phyloP scores from a whole-genome alignment of 2,329 filamentous ascomycete genomes.

The Plectosphaerella sp. region DNA sequence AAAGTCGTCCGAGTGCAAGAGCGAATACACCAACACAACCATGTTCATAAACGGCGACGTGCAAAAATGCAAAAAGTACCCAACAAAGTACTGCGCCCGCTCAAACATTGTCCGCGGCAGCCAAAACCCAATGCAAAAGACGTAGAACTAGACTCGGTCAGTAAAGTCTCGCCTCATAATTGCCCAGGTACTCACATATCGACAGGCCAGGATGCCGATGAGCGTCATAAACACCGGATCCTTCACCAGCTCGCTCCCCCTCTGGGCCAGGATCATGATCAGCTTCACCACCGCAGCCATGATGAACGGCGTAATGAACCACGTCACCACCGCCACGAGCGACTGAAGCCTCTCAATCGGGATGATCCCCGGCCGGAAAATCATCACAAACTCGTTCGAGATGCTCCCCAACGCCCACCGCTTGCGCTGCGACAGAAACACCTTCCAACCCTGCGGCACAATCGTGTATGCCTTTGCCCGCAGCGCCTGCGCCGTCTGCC shows the following conservation, averaged over 20 bases:
- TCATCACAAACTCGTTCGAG: constrained; percentile 44
- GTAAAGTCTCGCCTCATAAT: not conserved
- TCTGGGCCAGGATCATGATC: constrained; percentile 26
- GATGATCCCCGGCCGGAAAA: constrained; percentile 36
- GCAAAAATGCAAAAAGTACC: constrained; percentile 29
- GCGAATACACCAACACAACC: constrained; percentile 34
- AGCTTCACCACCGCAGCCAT: constrained; percentile 32
- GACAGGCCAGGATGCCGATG: constrained; percentile 29
- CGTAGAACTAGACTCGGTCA: constrained; percentile 27
- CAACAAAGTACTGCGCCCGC: constrained; percentile 31
- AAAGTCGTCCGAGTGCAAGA: constrained; percentile 38
- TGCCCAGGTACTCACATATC: constrained; percentile 29
- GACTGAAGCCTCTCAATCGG: constrained; percentile 39
- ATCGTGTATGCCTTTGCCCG: constrained; percentile 41
- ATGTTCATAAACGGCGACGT: constrained; percentile 38
- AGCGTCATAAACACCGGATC: constrained; percentile 31
- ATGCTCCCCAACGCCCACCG: constrained; percentile 44
- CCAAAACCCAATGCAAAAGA: constrained; percentile 37
- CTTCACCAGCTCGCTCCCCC: constrained; percentile 24
- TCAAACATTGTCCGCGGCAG: constrained; percentile 32
- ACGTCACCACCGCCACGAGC: constrained; percentile 40
- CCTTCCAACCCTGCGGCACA: constrained; percentile 37
- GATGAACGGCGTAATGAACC: constrained; percentile 40
- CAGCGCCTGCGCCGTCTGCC: constrained; percentile 40
- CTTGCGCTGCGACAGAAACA: constrained; percentile 44